Evolutionary conservation across 495 filamentous ascomycete genomes (phyloP), one percentile per base, ranked within the genome.

Genomic region (Penicillium coffeae): DNA sequence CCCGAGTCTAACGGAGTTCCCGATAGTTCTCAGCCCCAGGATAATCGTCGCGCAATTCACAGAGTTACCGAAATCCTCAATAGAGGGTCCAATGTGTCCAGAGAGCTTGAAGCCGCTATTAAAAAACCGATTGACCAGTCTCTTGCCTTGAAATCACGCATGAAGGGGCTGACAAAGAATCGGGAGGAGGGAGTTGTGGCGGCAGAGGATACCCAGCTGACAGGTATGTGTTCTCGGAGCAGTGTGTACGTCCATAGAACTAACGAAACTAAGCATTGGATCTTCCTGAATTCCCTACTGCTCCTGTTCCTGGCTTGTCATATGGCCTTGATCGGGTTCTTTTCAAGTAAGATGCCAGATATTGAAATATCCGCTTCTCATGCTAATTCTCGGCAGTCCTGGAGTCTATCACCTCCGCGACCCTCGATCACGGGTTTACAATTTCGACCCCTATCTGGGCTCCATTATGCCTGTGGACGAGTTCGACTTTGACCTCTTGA

Each of bases 361-460:
- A 12, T 30, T 30, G 15, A 10, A 14, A 8, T 14, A 16, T 37
- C 8, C 16, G 6, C 12, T 35, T 21, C 21, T 52, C 19, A 38
- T 50, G 38, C 54, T 58, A 59, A 55, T 21, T 21, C 14, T 8
- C 32, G 14, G 35, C 34, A 84, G 78, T 64, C 88, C 90, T 3
- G 92, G 93, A 15, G 86, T 96, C 21, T 95, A 96, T 61, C 83
- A 87, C 25, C 80, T 99, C 21, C 90, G 92, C 59, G 94, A 97
- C 60, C 86, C 88, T 18, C 78, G 88, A 42, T 90, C 94, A 30
- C 78, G 83, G 9, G 88, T 96, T 33, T 97, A 78, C 73, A 97
- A 97, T 62, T 97, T 97, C 60, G 90, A 97, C 58, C 93, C 93
- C 1, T 95, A 96, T 60, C 78, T 97, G 19, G 82, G 89, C 41